Percentiles rank a stretch among this genome's conserved stretches.
Conservation (phyloP, 179 eudicot species). For the Carnegiea gigantea region DNA sequence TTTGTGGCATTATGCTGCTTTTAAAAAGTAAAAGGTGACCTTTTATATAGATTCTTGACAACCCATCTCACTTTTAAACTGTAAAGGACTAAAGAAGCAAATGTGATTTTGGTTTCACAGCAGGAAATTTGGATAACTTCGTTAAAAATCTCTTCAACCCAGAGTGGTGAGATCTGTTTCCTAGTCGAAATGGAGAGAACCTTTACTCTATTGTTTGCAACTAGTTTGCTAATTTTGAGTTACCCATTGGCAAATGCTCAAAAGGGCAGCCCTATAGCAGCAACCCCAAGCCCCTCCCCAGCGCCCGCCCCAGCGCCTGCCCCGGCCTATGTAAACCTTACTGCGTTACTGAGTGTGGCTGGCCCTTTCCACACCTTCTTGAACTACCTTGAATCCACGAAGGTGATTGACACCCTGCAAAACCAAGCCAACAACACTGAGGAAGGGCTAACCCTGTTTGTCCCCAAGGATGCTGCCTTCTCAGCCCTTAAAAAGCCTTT, state of each 20-base stretch:
- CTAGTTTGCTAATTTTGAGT: constrained; percentile 38
- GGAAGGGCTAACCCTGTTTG: constrained; percentile 82
- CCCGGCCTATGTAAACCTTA: constrained; percentile 65
- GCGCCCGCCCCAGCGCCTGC: constrained; percentile 90
- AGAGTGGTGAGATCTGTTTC: neutral
- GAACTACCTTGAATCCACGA: constrained; percentile 58
- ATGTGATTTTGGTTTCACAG: constrained; percentile 27
- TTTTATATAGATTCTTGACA: neutral
- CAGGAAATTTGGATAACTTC: constrained; percentile 36
- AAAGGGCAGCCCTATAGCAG: constrained; percentile 23
- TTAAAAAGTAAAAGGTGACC: neutral
- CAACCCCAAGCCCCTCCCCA: constrained; percentile 46
- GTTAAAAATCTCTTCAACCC: neutral
- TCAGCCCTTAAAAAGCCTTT: constrained; percentile 64
- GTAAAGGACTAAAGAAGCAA: neutral
- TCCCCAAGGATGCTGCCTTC: constrained; percentile 70
- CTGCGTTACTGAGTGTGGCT: constrained; percentile 68
- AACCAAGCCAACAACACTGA: constrained; percentile 84
- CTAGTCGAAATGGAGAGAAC: constrained; percentile 31
- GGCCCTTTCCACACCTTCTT: constrained; percentile 88
- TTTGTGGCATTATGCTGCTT: neutral
- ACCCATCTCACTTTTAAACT: neutral
- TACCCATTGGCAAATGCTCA: constrained; percentile 41
- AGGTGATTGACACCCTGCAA: constrained; percentile 73
- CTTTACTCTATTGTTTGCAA: constrained; percentile 28